Evolutionary conservation across 257 asterid genomes (phyloP), one percentile per base, ranked within the genome.

Genomic region (Solanum clarkiae): DNA sequence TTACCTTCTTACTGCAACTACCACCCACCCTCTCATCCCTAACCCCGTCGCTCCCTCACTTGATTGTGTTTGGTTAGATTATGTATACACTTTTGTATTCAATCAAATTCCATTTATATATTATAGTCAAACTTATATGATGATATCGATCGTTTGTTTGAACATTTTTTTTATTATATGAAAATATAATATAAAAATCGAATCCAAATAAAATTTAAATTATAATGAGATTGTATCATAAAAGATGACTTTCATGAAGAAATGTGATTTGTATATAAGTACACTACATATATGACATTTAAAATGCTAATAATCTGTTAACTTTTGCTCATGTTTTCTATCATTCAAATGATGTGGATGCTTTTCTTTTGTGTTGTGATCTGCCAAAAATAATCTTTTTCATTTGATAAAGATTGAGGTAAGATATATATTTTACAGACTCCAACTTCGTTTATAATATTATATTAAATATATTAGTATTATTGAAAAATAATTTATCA

Each of bases 341-440:
- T 20, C 62, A 56, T 56, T 56, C 62, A 56, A 4, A 4, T 66
- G 45, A 11, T 29, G 1, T 29, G 12, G 63, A 56, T 10, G 4
- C 65, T 59, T 59, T 59, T 20, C 40, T 20, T 20, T 4, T 20
- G 1, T 59, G 3, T 0, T 1, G 66, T 20, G 1, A 3, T 20
- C 2, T 9, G 10, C n/a, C 1, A 1, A n/a, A 59, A 59, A 59
- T 59, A 59, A 10, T 2, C 0, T 59, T n/a, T n/a, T 59, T n/a
- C 4, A 59, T n/a, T 4, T 0, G 15, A 59, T n/a, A 59, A 6
- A 59, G 5, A 6, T 59, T 4, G 7, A 8, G 3, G 1, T 59
- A 59, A 0, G 29, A 0, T n/a, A 14, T 1, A 4, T 1, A 56
- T 17, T 7, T 8, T 44, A 44, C 2, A 8, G 10, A 7, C 1